phyloP scores from a whole-genome alignment of 2,329 filamentous ascomycete species.

The Aspergillus candidus region DNA sequence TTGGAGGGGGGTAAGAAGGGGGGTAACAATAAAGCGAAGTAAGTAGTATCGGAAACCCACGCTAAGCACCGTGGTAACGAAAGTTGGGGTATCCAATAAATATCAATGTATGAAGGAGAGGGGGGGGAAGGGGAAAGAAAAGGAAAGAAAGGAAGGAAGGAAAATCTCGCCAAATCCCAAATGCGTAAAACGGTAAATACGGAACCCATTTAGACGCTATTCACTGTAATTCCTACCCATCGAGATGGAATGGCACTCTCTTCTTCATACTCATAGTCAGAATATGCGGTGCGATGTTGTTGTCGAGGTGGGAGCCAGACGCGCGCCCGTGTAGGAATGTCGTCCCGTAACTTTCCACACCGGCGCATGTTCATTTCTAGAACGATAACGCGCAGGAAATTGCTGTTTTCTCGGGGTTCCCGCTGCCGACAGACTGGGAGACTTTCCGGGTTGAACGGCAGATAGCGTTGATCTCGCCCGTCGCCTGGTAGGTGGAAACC shows the following conservation, averaged over 20 bases:
- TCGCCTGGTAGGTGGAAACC: constrained; percentile 37
- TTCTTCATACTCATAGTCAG: constrained; percentile 15
- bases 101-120: neutral
- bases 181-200: neutral
- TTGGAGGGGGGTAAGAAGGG: neutral
- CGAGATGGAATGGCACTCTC: constrained; percentile 21
- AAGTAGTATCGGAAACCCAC: constrained; percentile 2
- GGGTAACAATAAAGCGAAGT: constrained; percentile 1
- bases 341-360: constrained; percentile 55
- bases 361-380: constrained; percentile 64
- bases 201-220: constrained; percentile 2
- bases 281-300: constrained; percentile 11
- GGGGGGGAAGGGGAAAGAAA: neutral
- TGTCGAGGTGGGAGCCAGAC: constrained; percentile 57
- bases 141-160: neutral
- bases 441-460: constrained; percentile 27
- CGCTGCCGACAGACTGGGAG: constrained; percentile 48
- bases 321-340: constrained; percentile 49
- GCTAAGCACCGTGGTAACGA: constrained; percentile 6
- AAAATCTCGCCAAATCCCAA: constrained; percentile 1
- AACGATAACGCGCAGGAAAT: constrained; percentile 59
- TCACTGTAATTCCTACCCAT: constrained; percentile 25
- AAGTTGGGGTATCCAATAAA: neutral
- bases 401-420: constrained; percentile 58
- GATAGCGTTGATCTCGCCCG: constrained; percentile 36